Conservation (phyloP, 345 rosid genomes). For the Corymbia maculata region DNA sequence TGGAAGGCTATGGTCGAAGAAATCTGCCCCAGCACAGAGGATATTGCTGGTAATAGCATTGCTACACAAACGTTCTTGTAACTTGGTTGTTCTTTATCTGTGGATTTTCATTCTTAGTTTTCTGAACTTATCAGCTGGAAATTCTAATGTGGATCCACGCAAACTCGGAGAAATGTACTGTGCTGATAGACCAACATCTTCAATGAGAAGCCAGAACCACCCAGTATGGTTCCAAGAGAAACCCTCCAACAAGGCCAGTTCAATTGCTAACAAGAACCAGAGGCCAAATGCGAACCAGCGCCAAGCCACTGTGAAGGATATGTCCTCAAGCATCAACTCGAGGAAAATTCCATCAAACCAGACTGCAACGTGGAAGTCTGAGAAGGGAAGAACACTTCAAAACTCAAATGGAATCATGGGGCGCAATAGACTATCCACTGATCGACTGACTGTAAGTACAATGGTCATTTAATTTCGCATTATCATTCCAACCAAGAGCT, state of each 20-base stretch:
- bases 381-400: not conserved
- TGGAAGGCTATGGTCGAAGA: not conserved
- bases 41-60: not conserved
- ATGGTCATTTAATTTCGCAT: not conserved
- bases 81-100: no score
- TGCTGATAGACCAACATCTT: no score
- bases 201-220: not conserved
- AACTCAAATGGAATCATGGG: not conserved
- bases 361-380: not conserved
- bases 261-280: not conserved
- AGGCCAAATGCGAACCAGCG: not conserved
- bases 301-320: not conserved
- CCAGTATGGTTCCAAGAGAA: not conserved
- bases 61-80: no score
- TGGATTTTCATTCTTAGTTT: no score
- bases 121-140: no score
- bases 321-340: not conserved
- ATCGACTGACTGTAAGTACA: not conserved
- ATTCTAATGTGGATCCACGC: no score
- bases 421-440: rapidly evolving
- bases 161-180: no score
- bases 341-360: not conserved
- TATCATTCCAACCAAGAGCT: not conserved
- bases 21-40: not conserved
- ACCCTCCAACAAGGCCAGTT: not conserved